A percentile compares a stretch with the other conserved stretches of the same genome.
Evolutionary conservation across 768 basidiomycete genomes (phyloP).

Genomic region (Lentinula boryana): DNA sequence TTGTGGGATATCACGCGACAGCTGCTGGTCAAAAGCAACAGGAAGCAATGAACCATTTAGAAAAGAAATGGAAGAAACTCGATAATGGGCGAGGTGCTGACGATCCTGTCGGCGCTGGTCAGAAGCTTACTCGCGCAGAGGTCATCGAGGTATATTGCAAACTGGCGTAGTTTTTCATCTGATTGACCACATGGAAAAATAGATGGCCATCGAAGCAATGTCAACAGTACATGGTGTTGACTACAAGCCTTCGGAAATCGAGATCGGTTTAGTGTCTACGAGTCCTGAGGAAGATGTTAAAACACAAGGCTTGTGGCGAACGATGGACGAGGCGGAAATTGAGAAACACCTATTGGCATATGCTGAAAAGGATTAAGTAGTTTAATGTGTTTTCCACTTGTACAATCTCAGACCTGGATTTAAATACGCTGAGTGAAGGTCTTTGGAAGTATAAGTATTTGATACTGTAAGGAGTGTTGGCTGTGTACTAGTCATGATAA

Average conservation of each 20-base stretch:
- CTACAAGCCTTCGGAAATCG: slow-evolving; percentile 93
- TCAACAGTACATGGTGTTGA: slow-evolving; percentile 93
- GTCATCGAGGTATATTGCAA: slow-evolving; percentile 76
- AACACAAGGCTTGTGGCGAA: slow-evolving; percentile 72
- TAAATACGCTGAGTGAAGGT: neutral
- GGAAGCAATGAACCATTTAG: slow-evolving; percentile 96
- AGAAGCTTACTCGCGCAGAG: slow-evolving; percentile 63
- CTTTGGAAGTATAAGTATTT: neutral
- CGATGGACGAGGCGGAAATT: slow-evolving; percentile 71
- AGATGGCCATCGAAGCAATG: slow-evolving; percentile 95
- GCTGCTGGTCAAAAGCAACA: slow-evolving; percentile 96
- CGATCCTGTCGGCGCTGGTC: slow-evolving; percentile 70
- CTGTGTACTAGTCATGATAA: neutral
- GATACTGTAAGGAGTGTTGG: too few relatives aligned
- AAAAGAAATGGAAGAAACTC: slow-evolving; percentile 98
- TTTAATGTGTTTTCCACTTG: neutral
- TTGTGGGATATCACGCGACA: slow-evolving; percentile 96
- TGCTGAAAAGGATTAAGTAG: slow-evolving; percentile 78
- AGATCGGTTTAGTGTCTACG: slow-evolving; percentile 88
- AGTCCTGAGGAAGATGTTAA: slow-evolving; percentile 68
- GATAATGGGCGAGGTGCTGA: slow-evolving; percentile 75
- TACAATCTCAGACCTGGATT: neutral
- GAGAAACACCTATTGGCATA: slow-evolving; percentile 79
- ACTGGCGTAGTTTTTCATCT: neutral
- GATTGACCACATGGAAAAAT: neutral